Evolutionary conservation across 2,329 filamentous ascomycete genomes (phyloP), one percentile per base, ranked within the genome.

Genomic region (Pseudogymnoascus sp.): DNA sequence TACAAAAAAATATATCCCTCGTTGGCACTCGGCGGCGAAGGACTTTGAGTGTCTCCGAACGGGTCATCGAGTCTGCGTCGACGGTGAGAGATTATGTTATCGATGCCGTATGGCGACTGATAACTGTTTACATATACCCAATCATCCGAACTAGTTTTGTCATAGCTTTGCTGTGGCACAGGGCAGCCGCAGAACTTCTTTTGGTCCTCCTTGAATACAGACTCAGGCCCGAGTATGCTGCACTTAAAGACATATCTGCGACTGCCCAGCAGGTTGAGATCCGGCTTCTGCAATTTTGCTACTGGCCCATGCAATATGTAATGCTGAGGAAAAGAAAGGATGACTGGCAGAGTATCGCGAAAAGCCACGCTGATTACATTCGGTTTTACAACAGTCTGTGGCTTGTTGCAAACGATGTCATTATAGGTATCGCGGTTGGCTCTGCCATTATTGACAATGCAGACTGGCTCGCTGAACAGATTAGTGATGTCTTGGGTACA

Each of bases 351-450:
- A 97, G 93, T 72, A 89, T 97, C 61, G 97, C 92, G 0, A 94
- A 88, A 58, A 96, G 88, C 69, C 93, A 99, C 74, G 91, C 93
- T 0, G 94, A 99, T 74, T 99, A 99, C 73, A 99, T 99, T 67
- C 88, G 94, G 13, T 99, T 99, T 75, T 99, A 97, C 77, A 99
- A 99, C 74, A 97, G 92, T 70, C 79, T 99, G 4, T 99, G 94
- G 94, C 88, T 99, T 7, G 94, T 99, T 21, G 92, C 92, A 31
- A 99, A 99, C 76, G 94, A 99, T 76, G 89, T 99, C 55, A 99
- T 99, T 66, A 97, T 99, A 64, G 95, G 94, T 27, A 97, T 99
- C 67, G 94, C 94, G 1, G 77, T 99, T 6, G 95, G 94, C 0
- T 96, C 92, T 0, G 99, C 96, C 73, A 96, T 99, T 65, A 93